Conservation (phyloP, 192 early-diverging fungal species). For the Thamnidium elegans region DNA sequence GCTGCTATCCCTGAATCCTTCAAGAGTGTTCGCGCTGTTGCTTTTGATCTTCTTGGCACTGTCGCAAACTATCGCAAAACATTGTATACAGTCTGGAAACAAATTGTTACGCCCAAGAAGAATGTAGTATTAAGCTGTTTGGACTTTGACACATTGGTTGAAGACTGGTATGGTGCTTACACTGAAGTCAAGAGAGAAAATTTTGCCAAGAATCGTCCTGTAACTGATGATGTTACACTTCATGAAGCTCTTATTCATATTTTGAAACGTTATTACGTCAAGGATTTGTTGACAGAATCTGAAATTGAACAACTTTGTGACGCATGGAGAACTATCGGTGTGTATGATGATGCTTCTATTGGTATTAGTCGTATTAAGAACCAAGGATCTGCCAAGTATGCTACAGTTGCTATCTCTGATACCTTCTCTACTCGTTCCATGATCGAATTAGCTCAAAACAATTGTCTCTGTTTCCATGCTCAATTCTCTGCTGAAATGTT, state of each 20-base stretch:
- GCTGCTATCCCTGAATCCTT: slow-evolving; percentile 22
- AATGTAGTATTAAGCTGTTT: neutral
- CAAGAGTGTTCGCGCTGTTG: slow-evolving; percentile 12
- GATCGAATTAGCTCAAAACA: slow-evolving; percentile 18
- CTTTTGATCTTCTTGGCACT: slow-evolving; percentile 28
- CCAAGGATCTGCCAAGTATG: slow-evolving; percentile 1
- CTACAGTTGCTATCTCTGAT: slow-evolving; percentile 24
- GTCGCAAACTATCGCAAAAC: slow-evolving; percentile 22
- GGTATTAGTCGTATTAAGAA: slow-evolving; percentile 23
- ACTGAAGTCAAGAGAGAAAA: slow-evolving; percentile 1
- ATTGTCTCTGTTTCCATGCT: slow-evolving; percentile 28
- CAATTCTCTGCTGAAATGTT: slow-evolving; percentile 26
- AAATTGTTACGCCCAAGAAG: slow-evolving; percentile 9
- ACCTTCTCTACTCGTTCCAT: slow-evolving; percentile 19
- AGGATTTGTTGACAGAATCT: neutral
- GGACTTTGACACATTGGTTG: slow-evolving; percentile 10
- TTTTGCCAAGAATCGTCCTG: neutral
- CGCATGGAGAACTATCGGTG: slow-evolving; percentile 12
- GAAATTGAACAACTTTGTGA: slow-evolving; percentile 13
- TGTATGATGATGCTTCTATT: slow-evolving; percentile 16
- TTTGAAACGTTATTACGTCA: slow-evolving; percentile 10
- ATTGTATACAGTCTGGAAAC: slow-evolving; percentile 13
- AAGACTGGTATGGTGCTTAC: slow-evolving; percentile 17
- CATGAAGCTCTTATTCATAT: slow-evolving; percentile 8
- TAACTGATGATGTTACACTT: slow-evolving; percentile 9